These are phyloP conservation scores for Aspergillus conjunctus DNA, from an alignment of 495 filamentous ascomycete species.

Conservation along the genomic window DNA sequence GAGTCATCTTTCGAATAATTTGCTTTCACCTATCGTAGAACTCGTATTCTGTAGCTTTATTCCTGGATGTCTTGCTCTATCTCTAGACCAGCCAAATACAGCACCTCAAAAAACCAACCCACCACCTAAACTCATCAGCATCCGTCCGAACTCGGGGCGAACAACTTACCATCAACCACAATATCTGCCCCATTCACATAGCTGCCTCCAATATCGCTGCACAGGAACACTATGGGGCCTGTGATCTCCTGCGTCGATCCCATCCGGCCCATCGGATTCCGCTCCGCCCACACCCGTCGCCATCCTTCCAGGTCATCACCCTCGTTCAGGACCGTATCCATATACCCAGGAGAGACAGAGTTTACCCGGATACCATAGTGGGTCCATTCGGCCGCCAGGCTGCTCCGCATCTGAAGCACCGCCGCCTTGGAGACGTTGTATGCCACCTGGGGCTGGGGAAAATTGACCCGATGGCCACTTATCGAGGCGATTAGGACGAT, in stretches of 20 bases:
- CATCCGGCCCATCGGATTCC: conserved; percentile 72
- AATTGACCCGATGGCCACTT: conserved; percentile 60
- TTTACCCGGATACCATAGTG: conserved; percentile 66
- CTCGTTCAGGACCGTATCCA: conserved; percentile 75
- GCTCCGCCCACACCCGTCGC: conserved; percentile 57
- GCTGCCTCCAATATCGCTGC: conserved; percentile 57
- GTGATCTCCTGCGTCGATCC: conserved; percentile 64
- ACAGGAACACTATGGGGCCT: conserved; percentile 67
- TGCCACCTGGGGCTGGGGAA: conserved; percentile 45
- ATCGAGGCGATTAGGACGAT: conserved; percentile 69
- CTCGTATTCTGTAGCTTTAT: not conserved
- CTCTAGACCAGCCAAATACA: not conserved
- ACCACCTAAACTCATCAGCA: not conserved
- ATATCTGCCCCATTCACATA: conserved; percentile 71
- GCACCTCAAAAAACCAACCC: conserved; percentile 1
- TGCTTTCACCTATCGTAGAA: not conserved
- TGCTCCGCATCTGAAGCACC: conserved; percentile 35
- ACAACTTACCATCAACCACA: conserved; percentile 54
- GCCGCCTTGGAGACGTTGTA: conserved; percentile 50
- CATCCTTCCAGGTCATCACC: conserved; percentile 59
- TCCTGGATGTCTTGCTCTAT: not conserved
- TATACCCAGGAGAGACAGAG: conserved; percentile 68
- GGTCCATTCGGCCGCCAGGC: conserved; percentile 50
- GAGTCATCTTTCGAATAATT: not conserved
- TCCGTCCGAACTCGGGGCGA: not conserved